Percentiles rank a stretch among this genome's conserved stretches.
Evolutionary conservation across 495 filamentous ascomycete species (phyloP).

Genomic region (Chaetomium cochliodes): DNA sequence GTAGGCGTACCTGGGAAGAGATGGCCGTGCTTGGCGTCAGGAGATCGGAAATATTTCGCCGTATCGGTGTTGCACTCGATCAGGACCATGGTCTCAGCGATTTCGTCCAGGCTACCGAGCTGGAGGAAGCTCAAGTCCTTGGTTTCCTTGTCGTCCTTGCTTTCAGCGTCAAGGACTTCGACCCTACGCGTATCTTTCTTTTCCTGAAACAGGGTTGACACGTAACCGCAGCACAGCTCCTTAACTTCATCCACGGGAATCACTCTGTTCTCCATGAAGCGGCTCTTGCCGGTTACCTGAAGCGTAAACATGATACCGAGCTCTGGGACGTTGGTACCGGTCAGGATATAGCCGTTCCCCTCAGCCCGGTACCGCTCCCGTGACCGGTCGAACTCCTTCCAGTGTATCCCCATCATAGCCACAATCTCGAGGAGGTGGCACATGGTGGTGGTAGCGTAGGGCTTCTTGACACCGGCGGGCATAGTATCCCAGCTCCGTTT

Average conservation of each 20-base stretch:
- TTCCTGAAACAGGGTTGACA: conserved; percentile 46
- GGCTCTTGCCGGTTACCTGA: conserved; percentile 41
- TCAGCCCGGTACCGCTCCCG: conserved; percentile 49
- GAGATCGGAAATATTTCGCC: conserved; percentile 38
- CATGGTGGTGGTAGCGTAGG: conserved; percentile 51
- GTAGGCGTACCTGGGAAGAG: conserved; percentile 46
- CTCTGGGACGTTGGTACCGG: conserved; percentile 43
- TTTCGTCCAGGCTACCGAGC: conserved; percentile 41
- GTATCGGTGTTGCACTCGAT: conserved; percentile 47
- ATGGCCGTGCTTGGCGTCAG: conserved; percentile 40
- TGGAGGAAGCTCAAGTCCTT: conserved; percentile 38
- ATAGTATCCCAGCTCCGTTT: conserved; percentile 53
- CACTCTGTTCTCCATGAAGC: conserved; percentile 45
- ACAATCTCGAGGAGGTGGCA: conserved; percentile 53
- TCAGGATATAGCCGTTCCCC: conserved; percentile 52
- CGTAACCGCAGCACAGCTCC: conserved; percentile 47
- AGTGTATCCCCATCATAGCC: conserved; percentile 52
- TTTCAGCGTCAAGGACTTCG: conserved; percentile 39
- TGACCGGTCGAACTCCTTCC: conserved; percentile 49
- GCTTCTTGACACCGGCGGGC: conserved; percentile 47
- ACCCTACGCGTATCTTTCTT: conserved; percentile 37
- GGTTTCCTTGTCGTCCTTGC: conserved; percentile 33
- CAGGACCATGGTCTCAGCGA: conserved; percentile 46
- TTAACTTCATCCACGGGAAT: conserved; percentile 49
- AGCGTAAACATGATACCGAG: conserved; percentile 51